Percentiles rank a stretch among this genome's conserved stretches.
These are phyloP conservation scores for Talaromyces piceae DNA, from an alignment of 2,329 filamentous ascomycete genomes.

Conservation along the genomic window DNA sequence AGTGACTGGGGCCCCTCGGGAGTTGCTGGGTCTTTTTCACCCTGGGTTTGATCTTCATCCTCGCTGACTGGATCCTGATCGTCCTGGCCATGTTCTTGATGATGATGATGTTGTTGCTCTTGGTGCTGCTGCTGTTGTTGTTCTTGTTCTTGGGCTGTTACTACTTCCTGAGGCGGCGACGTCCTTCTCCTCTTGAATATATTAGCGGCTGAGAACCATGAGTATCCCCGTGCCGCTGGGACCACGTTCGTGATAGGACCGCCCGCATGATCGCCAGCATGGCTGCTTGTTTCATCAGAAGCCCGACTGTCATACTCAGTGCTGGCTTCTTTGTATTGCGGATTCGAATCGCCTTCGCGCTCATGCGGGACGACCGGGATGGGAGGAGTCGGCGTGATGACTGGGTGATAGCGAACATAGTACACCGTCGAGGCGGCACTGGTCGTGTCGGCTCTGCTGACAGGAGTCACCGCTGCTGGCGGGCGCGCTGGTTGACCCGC, in stretches of 20 bases:
- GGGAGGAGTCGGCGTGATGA: conserved; percentile 41
- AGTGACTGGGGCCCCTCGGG: neutral
- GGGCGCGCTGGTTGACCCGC: conserved; percentile 33
- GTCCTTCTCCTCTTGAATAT: conserved; percentile 52
- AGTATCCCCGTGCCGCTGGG: conserved; percentile 21
- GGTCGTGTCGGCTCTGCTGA: conserved; percentile 54
- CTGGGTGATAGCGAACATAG: conserved; percentile 54
- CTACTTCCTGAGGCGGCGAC: conserved; percentile 54
- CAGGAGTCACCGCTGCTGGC: conserved; percentile 46
- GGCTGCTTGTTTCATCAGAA: neutral
- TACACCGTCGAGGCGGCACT: conserved; percentile 59
- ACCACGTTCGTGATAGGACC: neutral
- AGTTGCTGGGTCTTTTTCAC: neutral
- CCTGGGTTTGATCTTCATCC: neutral
- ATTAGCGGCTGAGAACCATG: conserved; percentile 48
- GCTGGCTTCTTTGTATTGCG: conserved; percentile 17
- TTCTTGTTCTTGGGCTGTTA: conserved; percentile 44
- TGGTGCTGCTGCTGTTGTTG: conserved; percentile 2
- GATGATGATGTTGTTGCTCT: too few species aligned
- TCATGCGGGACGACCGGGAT: conserved; percentile 16
- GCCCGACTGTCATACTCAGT: neutral
- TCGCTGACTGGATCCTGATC: too few species aligned
- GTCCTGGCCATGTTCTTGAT: too few species aligned
- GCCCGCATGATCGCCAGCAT: neutral
- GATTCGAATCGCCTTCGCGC: conserved; percentile 14